Percentiles rank a stretch among this genome's conserved stretches.
These are phyloP conservation scores for Umbelopsis sp. DNA, from an alignment of 192 early-diverging fungal genomes.

Conservation along the genomic window DNA sequence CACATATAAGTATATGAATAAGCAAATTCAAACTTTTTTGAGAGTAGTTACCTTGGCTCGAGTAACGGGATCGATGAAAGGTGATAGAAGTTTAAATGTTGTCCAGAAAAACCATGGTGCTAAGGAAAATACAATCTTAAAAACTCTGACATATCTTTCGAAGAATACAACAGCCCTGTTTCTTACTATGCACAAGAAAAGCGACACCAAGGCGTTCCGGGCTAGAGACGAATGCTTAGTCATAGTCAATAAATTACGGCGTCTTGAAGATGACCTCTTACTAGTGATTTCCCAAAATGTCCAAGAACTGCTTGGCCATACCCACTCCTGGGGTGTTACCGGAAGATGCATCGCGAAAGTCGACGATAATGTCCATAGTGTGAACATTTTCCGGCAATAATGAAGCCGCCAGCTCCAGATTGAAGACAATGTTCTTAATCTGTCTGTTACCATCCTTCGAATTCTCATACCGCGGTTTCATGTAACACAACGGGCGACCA, in stretches of 20 bases:
- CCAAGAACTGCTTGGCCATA: conserved; percentile 75
- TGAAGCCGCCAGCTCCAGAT: conserved; percentile 75
- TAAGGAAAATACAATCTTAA: conserved; percentile 5
- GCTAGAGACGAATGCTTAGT: neutral
- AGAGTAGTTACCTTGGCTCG: conserved; percentile 64
- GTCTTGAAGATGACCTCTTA: conserved; percentile 67
- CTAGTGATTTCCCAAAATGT: conserved; percentile 84
- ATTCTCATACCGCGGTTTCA: conserved; percentile 79
- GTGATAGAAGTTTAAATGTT: conserved; percentile 78
- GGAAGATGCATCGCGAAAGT: conserved; percentile 68
- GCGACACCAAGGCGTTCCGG: conserved; percentile 13
- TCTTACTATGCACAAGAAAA: conserved; percentile 22
- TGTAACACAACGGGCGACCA: conserved; percentile 74
- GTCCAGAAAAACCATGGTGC: conserved; percentile 84
- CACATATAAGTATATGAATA: neutral
- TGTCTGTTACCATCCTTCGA: conserved; percentile 70
- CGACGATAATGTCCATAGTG: conserved; percentile 74
- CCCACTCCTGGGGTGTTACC: conserved; percentile 69
- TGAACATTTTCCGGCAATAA: conserved; percentile 75
- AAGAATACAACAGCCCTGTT: neutral
- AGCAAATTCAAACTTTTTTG: neutral
- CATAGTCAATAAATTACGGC: neutral
- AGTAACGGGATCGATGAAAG: conserved; percentile 90
- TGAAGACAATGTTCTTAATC: conserved; percentile 80
- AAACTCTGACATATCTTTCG: neutral